Percentiles rank a stretch among this genome's conserved stretches.
Evolutionary conservation across 2,329 filamentous ascomycete species (phyloP).

Genomic region (Geosmithia morbida): DNA sequence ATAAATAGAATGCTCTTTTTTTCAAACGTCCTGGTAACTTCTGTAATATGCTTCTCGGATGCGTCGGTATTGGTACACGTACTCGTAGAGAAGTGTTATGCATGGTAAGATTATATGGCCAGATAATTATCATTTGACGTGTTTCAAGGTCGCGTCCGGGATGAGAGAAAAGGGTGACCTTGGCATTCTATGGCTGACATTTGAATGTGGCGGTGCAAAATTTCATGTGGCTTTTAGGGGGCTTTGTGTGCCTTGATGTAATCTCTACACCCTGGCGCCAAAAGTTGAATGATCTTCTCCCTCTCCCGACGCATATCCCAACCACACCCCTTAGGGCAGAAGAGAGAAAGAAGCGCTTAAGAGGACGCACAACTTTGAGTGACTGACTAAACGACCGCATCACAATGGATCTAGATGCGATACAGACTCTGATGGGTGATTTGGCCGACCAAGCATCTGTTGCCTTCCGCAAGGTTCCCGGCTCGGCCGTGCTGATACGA

Average conservation of each 20-base stretch:
- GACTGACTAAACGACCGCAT: background rate
- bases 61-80: no score
- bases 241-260: background rate
- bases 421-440: slow-evolving; percentile 35
- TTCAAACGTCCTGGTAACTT: no score
- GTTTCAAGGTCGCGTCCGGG: no score
- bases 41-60: no score
- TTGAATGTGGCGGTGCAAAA: background rate
- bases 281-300: background rate
- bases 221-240: background rate
- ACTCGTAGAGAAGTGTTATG: no score
- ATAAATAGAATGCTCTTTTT: background rate
- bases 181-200: background rate
- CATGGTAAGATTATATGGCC: no score
- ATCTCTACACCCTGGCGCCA: background rate
- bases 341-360: no score
- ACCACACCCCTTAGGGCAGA: background rate
- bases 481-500: slow-evolving; percentile 83
- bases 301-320: background rate
- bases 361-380: background rate
- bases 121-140: no score
- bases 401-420: slow-evolving; percentile 48
- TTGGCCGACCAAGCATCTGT: slow-evolving; percentile 37
- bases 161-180: no score
- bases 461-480: slow-evolving; percentile 80